Base-by-base conservation (phyloP, 148 eudicot genomes). In the Vaccinium vitisidaea region DNA sequence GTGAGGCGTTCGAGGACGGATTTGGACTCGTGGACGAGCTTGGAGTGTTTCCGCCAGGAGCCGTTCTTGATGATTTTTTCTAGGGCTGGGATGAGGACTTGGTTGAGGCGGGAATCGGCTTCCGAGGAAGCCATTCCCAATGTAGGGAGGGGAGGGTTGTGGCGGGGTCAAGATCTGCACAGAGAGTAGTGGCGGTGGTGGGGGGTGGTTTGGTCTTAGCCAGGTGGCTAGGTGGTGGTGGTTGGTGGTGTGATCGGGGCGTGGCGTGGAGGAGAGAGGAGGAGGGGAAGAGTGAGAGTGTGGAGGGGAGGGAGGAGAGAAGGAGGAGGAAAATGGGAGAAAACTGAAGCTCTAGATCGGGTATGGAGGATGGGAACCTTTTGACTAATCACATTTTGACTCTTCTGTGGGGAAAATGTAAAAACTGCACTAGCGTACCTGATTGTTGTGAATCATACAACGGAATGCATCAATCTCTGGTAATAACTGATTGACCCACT, bases 11-110 rank as follows among this genome's bases (percentile, higher is more conserved):
- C 92, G 82, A 94, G 84, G 16, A 96, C 88, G 55, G 97, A 89
- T 90, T 96, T 96, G 78, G 93, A 93, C 61, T 92, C 88, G 65
- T 93, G 92, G 56, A 86, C 90, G 77, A 96, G 93, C 83, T 94
- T 96, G 19, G 97, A 92, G 88, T 94, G 92, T 61, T 94, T 94
- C 16, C 96, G 94, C 99, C 99, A 96, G 1, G 99, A 93, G n/a
- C 91, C 92, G 83, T 89, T 94, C 58, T 93, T 94, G 88, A 94
- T 92, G 87, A 96, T 93, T 85, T 93, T 93, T 55, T 93, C 93
- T 8, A 96, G 86, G 71, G 94, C 81, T 13, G 99, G 98, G 84
- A 87, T 30, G 39, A 96, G 77, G 63, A 92, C 89, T 82, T 90
- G 90, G 55, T 85, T 88, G 3, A 96, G 92, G 55, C 97, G 95